phyloP scores from a whole-genome alignment of 805 yeast genomes.

The Hanseniaspora guilliermondii region DNA sequence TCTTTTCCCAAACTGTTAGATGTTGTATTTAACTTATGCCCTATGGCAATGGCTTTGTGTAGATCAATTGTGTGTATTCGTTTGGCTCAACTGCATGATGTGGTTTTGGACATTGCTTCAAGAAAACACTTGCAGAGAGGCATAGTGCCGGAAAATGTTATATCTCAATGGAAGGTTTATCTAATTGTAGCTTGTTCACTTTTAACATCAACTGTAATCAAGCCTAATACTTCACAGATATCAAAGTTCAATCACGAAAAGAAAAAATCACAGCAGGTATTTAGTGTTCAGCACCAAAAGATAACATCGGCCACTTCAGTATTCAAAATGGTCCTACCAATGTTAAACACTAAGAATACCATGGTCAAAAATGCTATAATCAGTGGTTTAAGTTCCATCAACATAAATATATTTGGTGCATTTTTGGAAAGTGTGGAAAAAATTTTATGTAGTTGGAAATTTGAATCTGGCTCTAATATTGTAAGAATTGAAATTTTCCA shows the following conservation, averaged over 20 bases:
- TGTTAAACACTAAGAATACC: slow-evolving; percentile 56
- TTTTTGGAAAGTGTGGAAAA: slow-evolving; percentile 64
- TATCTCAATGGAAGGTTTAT: slow-evolving; percentile 81
- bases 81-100: slow-evolving; percentile 72
- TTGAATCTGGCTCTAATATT: slow-evolving; percentile 31
- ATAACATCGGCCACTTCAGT: slow-evolving; percentile 86
- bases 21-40: slow-evolving; percentile 65
- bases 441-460: slow-evolving; percentile 44
- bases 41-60: slow-evolving; percentile 86
- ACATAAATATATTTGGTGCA: slow-evolving; percentile 76
- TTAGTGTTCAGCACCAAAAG: slow-evolving; percentile 76
- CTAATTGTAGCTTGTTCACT: slow-evolving; percentile 86
- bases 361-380: slow-evolving; percentile 75
- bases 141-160: slow-evolving; percentile 53
- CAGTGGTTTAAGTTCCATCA: slow-evolving; percentile 78
- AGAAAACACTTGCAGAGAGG: slow-evolving; percentile 18
- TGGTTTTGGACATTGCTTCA: slow-evolving; percentile 44
- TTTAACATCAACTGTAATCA: slow-evolving; percentile 54
- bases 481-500: slow-evolving; percentile 69
- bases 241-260: slow-evolving; percentile 50
- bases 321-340: slow-evolving; percentile 75
- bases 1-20: slow-evolving; percentile 65
- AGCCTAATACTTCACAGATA: slow-evolving; percentile 37
- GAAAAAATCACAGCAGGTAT: slow-evolving; percentile 65
- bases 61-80: slow-evolving; percentile 83